Percentiles rank a stretch among this genome's conserved stretches.
phyloP scores from a whole-genome alignment of 352 stramenopile species.

The Phytophthora crassamura region DNA sequence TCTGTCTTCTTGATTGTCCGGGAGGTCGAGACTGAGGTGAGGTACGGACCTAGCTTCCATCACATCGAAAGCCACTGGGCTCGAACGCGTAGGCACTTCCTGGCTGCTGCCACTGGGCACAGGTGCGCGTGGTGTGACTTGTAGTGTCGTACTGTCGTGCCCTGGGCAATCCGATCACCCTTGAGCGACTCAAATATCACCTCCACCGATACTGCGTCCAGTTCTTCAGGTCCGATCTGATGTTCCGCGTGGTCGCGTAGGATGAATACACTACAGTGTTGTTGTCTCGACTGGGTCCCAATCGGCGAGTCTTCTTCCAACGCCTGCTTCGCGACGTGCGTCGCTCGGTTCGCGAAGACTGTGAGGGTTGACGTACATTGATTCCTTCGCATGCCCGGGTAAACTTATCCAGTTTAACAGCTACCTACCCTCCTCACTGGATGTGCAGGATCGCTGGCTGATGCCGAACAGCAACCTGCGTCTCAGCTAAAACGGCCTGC shows the following conservation, averaged over 20 bases:
- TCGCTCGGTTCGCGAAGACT: too few relatives aligned
- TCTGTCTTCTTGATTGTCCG: conserved; percentile 24
- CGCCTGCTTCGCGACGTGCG: too few relatives aligned
- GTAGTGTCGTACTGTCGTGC: conserved; percentile 16
- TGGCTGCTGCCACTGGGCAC: conserved; percentile 26
- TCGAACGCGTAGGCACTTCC: conserved; percentile 17
- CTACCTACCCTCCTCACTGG: too few relatives aligned
- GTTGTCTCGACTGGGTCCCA: too few relatives aligned
- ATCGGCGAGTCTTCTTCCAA: too few relatives aligned
- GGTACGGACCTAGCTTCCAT: conserved; percentile 9
- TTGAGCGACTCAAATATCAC: conserved; percentile 16
- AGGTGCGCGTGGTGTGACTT: neutral
- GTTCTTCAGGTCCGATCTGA: neutral
- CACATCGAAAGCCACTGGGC: neutral
- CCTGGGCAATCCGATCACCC: neutral
- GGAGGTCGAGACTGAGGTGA: conserved; percentile 6
- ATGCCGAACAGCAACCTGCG: too few relatives aligned
- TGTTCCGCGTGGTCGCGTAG: neutral
- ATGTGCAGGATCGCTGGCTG: too few relatives aligned
- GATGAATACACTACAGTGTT: too few relatives aligned
- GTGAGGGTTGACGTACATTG: too few relatives aligned
- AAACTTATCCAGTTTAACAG: too few relatives aligned
- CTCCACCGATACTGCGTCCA: neutral
- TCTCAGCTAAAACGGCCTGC: too few relatives aligned
- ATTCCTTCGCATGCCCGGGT: too few relatives aligned